Conservation (phyloP, 2,329 filamentous ascomycete genomes). For the Penicillium frequentans region DNA sequence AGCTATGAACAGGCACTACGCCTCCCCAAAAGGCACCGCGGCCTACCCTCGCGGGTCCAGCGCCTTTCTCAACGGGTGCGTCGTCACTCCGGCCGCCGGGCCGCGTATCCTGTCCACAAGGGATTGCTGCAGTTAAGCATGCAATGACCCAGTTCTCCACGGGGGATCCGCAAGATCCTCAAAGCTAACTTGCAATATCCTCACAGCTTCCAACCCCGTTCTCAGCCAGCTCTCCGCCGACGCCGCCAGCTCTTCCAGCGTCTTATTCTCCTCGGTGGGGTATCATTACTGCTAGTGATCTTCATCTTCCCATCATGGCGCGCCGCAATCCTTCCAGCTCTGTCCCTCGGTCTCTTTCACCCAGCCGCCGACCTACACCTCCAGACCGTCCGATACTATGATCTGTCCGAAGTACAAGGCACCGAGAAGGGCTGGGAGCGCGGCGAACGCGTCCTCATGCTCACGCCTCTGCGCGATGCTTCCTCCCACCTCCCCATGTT, state of each 20-base stretch:
- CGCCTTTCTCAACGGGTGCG: constrained; percentile 84
- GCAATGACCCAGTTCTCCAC: background rate
- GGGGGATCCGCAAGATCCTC: background rate
- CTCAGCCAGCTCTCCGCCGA: constrained; percentile 70
- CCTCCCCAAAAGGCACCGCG: constrained; percentile 73
- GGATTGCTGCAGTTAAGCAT: background rate
- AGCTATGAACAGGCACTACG: constrained; percentile 84
- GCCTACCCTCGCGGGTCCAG: constrained; percentile 68
- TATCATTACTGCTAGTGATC: constrained; percentile 63
- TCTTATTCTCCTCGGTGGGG: constrained; percentile 57
- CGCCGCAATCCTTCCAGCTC: constrained; percentile 59
- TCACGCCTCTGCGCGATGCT: constrained; percentile 90
- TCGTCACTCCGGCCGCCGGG: background rate
- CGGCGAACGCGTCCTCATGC: constrained; percentile 91
- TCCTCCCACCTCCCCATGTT: constrained; percentile 94
- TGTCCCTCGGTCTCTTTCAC: constrained; percentile 70
- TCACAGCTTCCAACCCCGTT: constrained; percentile 77
- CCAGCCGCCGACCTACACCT: constrained; percentile 71
- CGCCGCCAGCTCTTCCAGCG: constrained; percentile 72
- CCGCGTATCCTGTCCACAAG: background rate
- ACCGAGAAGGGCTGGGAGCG: constrained; percentile 93
- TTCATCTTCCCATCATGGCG: constrained; percentile 75
- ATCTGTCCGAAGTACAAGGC: constrained; percentile 86
- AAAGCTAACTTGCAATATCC: background rate
- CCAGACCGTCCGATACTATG: constrained; percentile 96